Percentiles rank a stretch among this genome's conserved stretches.
These are phyloP conservation scores for Didymosphaeria variabile DNA, from an alignment of 2,329 filamentous ascomycete species.

Conservation along the genomic window DNA sequence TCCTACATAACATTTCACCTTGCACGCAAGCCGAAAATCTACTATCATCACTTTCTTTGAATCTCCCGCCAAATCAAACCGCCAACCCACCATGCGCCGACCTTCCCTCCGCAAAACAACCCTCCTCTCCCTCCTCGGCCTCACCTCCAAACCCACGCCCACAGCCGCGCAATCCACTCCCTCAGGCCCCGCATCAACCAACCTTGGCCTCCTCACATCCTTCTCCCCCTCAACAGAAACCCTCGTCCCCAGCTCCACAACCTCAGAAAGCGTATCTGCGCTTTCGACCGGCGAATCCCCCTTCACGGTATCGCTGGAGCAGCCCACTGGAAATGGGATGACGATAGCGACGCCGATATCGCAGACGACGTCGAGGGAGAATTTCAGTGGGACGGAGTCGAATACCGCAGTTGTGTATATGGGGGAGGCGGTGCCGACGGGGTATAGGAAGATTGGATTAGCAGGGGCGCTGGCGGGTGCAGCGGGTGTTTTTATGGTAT, in stretches of 20 bases:
- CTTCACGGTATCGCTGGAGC: neutral
- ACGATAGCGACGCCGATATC: conserved; percentile 3
- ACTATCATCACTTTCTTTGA: neutral
- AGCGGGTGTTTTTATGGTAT: conserved; percentile 21
- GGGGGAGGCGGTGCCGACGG: conserved; percentile 13
- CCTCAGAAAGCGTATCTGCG: neutral
- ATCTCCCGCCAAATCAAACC: neutral
- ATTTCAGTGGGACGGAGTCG: neutral
- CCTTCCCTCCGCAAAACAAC: conserved; percentile 12
- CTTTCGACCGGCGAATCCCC: neutral
- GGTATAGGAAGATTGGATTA: conserved; percentile 24
- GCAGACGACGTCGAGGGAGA: neutral
- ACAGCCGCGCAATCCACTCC: conserved; percentile 12
- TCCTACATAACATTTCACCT: neutral
- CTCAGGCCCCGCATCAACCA: neutral
- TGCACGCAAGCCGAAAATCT: neutral
- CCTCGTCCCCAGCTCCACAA: neutral
- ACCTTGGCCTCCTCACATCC: neutral
- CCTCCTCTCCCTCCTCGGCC: conserved; percentile 21
- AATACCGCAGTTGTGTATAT: conserved; percentile 12
- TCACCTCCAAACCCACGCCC: conserved; percentile 11
- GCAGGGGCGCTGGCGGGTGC: conserved; percentile 21
- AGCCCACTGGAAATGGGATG: conserved; percentile 8
- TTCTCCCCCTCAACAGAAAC: conserved; percentile 13
- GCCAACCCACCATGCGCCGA: conserved; percentile 12